Evolutionary conservation across 129 eudicot species (phyloP), one percentile per base, ranked within the genome.

Genomic region (Oenanthe sinensis): DNA sequence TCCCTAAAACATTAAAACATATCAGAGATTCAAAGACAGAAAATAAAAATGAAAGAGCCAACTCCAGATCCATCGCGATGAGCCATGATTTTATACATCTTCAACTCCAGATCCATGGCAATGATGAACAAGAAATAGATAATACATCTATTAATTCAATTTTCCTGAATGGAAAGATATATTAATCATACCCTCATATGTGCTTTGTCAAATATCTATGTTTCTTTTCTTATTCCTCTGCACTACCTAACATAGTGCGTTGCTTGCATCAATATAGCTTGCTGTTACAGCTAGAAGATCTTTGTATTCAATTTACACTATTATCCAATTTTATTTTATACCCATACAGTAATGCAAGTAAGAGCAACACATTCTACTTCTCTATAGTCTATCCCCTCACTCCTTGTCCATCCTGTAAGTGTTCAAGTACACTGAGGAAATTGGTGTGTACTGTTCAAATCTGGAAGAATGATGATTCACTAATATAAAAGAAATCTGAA

Each of bases 1-100:
- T 90, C 84, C 79, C 98, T 95, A 76, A 19, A 74, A 76, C n/a
- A 73, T 26, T 37, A 7, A 73, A 74, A 33, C 75, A 50, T 82
- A 22, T 43, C 14, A 80, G 72, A 36, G 16, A n/a, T 20, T 24
- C 62, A 20, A 54, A 33, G 36, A 33, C 36, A n/a, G 36, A 1
- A 33, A 33, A 33, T 33, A 33, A 33, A 33, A 33, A 33, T 33
- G 36, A 33, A 33, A 33, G 36, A 33, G 36, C 36, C 36, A 33
- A 33, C 62, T 50, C 26, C 33, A 24, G 68, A 20, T 15, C 68
- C 36, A 58, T 60, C 33, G 30, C 65, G n/a, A 33, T 2, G 65
- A 33, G 36, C 0, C 36, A 33, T 33, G 36, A 33, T 33, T 33
- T 33, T 33, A 33, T 55, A 55, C 1, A 55, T 22, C 26, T 54